These are phyloP conservation scores for Venturia nashicola DNA, from an alignment of 2,329 filamentous ascomycete genomes.

Conservation along the genomic window DNA sequence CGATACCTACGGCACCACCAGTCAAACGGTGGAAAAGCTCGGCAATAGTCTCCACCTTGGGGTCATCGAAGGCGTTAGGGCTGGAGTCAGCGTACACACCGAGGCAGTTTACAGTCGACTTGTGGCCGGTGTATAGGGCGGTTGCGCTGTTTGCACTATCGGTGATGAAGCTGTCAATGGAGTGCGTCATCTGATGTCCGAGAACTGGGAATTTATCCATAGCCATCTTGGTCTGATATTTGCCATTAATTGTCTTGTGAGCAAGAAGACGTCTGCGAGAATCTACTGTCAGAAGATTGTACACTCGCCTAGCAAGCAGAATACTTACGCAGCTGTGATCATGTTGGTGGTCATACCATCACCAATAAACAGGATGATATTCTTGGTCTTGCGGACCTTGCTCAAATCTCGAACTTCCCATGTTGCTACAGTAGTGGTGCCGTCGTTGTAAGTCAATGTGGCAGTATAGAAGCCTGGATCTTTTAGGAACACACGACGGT, in stretches of 20 bases:
- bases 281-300: slow-evolving; percentile 39
- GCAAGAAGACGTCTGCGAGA: slow-evolving; percentile 50
- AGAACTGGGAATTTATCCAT: slow-evolving; percentile 78
- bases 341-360: slow-evolving; percentile 59
- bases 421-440: slow-evolving; percentile 57
- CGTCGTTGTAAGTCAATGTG: slow-evolving; percentile 62
- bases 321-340: slow-evolving; percentile 39
- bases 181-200: slow-evolving; percentile 82
- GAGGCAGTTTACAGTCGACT: slow-evolving; percentile 71
- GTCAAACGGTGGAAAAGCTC: slow-evolving; percentile 63
- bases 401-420: slow-evolving; percentile 66
- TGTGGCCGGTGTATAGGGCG: slow-evolving; percentile 72
- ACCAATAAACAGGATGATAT: slow-evolving; percentile 76
- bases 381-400: slow-evolving; percentile 64
- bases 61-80: slow-evolving; percentile 62
- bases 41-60: slow-evolving; percentile 73
- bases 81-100: slow-evolving; percentile 74
- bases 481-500: slow-evolving; percentile 61
- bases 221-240: slow-evolving; percentile 59
- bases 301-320: slow-evolving; percentile 8
- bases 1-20: slow-evolving; percentile 46
- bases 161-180: slow-evolving; percentile 73
- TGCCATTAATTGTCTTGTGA: slow-evolving; percentile 74
- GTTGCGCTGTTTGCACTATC: slow-evolving; percentile 78
- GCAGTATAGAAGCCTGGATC: slow-evolving; percentile 72